Evolutionary conservation across 225 moss, liverwort and hornwort genomes (phyloP).

Genomic region (Antitrichia curtipendula): DNA sequence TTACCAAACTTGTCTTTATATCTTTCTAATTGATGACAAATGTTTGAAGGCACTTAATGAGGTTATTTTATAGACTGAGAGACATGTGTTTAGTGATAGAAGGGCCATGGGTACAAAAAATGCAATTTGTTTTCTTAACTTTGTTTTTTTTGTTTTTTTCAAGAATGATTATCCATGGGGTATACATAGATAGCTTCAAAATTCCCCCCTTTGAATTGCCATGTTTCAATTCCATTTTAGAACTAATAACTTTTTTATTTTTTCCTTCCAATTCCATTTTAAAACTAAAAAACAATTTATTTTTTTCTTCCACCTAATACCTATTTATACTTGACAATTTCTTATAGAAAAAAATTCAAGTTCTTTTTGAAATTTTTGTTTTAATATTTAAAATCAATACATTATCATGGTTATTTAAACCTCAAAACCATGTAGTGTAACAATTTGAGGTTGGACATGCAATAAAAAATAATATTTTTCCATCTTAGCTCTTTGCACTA

Average conservation of each 20-base stretch:
- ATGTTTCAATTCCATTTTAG: not conserved
- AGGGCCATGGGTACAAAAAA: accelerated
- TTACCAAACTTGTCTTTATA: not conserved
- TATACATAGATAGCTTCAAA: not conserved
- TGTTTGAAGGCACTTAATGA: not conserved
- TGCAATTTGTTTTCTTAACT: not conserved
- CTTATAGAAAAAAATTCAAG: no score
- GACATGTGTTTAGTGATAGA: no score
- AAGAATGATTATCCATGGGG: not conserved
- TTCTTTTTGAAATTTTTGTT: accelerated
- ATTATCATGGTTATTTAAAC: no score
- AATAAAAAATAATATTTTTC: not conserved
- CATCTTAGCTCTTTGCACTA: not conserved
- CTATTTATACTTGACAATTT: not conserved
- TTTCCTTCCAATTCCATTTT: not conserved
- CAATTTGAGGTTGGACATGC: not conserved
- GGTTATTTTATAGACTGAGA: not conserved
- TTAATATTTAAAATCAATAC: accelerated
- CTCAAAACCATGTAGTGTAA: not conserved
- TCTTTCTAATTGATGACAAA: accelerated
- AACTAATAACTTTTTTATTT: not conserved
- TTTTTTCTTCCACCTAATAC: not conserved
- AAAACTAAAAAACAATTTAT: not conserved
- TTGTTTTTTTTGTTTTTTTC: not conserved
- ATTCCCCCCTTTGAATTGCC: not conserved